Evolutionary conservation across 2,329 filamentous ascomycete species (phyloP).

Genomic region (Diaporthe aspalathi): DNA sequence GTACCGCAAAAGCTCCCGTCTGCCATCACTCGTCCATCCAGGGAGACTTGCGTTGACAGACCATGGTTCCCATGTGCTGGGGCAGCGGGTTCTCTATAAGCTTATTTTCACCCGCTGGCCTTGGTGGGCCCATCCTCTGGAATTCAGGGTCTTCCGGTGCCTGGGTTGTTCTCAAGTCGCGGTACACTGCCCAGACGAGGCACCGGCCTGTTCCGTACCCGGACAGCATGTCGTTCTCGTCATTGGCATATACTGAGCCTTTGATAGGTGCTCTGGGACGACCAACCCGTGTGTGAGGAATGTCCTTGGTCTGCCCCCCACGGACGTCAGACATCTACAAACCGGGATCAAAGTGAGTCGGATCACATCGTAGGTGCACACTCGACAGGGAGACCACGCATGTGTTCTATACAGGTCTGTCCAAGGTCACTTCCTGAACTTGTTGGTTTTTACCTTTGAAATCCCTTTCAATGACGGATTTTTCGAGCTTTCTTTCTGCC

Average conservation of each 20-base stretch:
- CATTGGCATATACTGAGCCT: not conserved
- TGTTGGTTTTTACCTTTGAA: too few relatives aligned
- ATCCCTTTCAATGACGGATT: not conserved
- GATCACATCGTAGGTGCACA: not conserved
- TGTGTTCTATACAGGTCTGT: not conserved
- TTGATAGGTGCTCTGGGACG: slow-evolving; percentile 3
- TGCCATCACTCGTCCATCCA: not conserved
- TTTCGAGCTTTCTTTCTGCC: not conserved
- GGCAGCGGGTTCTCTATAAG: slow-evolving; percentile 2
- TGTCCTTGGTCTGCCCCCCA: not conserved
- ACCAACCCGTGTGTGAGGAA: not conserved
- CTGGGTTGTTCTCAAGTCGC: not conserved
- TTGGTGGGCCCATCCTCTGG: slow-evolving; percentile 14
- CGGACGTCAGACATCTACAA: not conserved
- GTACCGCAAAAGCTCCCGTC: not conserved
- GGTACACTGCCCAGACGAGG: not conserved
- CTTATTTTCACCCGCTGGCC: slow-evolving; percentile 21
- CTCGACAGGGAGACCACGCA: not conserved
- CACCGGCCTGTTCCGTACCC: not conserved
- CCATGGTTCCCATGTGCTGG: slow-evolving; percentile 27
- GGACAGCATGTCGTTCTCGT: not conserved
- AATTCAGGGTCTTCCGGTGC: not conserved
- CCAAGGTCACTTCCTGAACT: not conserved
- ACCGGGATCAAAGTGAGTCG: not conserved
- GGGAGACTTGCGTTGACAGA: not conserved